Evolutionary conservation across 2,329 filamentous ascomycete genomes (phyloP).

Genomic region (Fusarium transvaalense): DNA sequence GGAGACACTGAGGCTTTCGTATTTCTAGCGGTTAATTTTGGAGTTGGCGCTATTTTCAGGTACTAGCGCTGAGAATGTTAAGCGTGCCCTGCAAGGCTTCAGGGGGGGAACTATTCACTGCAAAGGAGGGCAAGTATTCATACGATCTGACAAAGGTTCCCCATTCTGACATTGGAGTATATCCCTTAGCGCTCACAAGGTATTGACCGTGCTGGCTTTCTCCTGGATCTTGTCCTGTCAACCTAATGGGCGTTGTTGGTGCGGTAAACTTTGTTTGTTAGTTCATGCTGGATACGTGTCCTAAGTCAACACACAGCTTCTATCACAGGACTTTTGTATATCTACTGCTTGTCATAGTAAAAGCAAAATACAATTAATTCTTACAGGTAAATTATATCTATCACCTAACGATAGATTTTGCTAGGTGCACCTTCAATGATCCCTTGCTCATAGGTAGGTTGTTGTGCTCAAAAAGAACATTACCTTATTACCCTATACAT

Average conservation of each 20-base stretch:
- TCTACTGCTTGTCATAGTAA: no score
- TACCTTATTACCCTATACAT: neutral
- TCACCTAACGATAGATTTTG: no score
- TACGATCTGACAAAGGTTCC: neutral
- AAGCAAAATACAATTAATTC: no score
- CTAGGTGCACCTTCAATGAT: neutral
- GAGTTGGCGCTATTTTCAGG: constrained; percentile 1
- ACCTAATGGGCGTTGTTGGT: neutral
- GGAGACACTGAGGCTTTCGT: neutral
- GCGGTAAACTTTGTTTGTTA: neutral
- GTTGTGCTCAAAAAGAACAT: neutral
- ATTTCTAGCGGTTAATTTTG: constrained; percentile 1
- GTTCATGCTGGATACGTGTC: rapidly evolving
- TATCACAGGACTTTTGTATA: no score
- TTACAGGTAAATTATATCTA: no score
- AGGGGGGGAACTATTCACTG: neutral
- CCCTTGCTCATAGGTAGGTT: neutral
- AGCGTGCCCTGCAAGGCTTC: neutral
- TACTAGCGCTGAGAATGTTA: neutral
- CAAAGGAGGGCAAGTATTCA: neutral
- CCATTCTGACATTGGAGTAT: neutral
- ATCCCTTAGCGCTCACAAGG: neutral
- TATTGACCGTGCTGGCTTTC: no score
- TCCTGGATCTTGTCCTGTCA: neutral
- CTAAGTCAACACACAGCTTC: no score